Base-by-base conservation (phyloP, 805 yeast genomes). In the Saccharomycopsis microspora region DNA sequence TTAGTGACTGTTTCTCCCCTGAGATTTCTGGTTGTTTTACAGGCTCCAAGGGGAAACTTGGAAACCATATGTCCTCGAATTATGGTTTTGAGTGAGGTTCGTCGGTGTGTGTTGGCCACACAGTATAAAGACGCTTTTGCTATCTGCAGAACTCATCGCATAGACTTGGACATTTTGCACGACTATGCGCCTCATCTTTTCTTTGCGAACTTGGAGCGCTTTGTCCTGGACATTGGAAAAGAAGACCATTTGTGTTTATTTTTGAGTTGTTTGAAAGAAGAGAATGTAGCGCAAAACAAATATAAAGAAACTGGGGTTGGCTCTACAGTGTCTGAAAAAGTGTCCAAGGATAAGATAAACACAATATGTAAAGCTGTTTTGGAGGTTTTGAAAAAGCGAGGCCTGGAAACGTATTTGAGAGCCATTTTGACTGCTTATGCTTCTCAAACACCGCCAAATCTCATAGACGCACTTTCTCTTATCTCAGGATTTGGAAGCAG, bases 61-160 rank as follows among this genome's bases (percentile, higher is more conserved):
- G 99, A 93, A 63, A 88, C 97, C 0, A 84, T 93, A 19, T 81
- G 78, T 58, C 98, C 99, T 9, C 74, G 98, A 62, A 84, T 93
- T 42, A 80, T 93, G 83, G 95, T 90, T 3, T 67, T 93, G 38
- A 74, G 85, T 8, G 93, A 82, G 28, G 94, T 93, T 30, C 75
- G 98, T 55, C 69, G 73, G 34, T 72, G 73, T 55, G 86, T 93
- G 52, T 68, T 72, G 34, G 65, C 68, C 0, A 69, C 64, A 49
- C 67, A 76, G 35, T 93, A 82, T 58, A 68, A 65, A 42, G 71
- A 70, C n/a, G 98, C 98, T 0, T 88, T 90, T 57, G 55, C 75
- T 41, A 74, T 81, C 5, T 93, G 97, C 67, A 78, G 97, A 54
- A 79, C 87, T 1, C 96, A 93, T 62, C 76, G 99, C 64, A 84